phyloP scores from a whole-genome alignment of 2,329 filamentous ascomycete species.

The Aspergillus sp. region DNA sequence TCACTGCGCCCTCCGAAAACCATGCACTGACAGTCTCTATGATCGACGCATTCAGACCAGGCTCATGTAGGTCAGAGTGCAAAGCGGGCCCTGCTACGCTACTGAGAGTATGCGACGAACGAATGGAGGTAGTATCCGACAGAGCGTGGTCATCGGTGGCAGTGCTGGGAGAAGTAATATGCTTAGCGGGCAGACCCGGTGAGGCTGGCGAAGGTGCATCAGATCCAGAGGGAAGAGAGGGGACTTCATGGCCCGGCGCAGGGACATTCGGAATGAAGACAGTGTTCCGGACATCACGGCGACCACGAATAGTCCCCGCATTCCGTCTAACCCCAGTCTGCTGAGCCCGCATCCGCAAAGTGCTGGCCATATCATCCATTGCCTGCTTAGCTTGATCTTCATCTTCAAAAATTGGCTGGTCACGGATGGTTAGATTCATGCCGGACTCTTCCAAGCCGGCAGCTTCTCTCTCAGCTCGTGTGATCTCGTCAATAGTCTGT shows the following conservation, averaged over 20 bases:
- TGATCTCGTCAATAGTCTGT: constrained; percentile 40
- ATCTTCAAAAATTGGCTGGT: constrained; percentile 47
- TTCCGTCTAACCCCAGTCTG: constrained; percentile 58
- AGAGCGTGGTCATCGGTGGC: constrained; percentile 61
- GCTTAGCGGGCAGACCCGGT: constrained; percentile 29
- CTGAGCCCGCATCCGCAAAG: constrained; percentile 44
- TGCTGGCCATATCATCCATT: constrained; percentile 45
- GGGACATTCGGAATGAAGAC: constrained; percentile 64
- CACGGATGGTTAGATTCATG: constrained; percentile 45
- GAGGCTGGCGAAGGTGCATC: constrained; percentile 28
- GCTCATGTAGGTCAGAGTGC: constrained; percentile 75
- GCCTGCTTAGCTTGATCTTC: constrained; percentile 45
- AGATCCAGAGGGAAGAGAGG: constrained; percentile 18
- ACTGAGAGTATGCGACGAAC: constrained; percentile 77
- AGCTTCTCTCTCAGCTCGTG: constrained; percentile 41
- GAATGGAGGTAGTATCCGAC: constrained; percentile 87
- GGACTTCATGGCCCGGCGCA: constrained; percentile 30
- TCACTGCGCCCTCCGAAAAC: constrained; percentile 70
- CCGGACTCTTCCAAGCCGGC: constrained; percentile 37
- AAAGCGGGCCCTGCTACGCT: constrained; percentile 63
- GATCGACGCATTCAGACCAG: constrained; percentile 81
- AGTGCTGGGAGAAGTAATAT: constrained; percentile 46
- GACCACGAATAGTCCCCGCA: constrained; percentile 74
- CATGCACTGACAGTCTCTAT: constrained; percentile 86
- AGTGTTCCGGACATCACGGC: constrained; percentile 87